Percentiles rank a stretch among this genome's conserved stretches.
These are phyloP conservation scores for Kluyveromyces lactis DNA, from an alignment of 805 yeast genomes.

Conservation along the genomic window DNA sequence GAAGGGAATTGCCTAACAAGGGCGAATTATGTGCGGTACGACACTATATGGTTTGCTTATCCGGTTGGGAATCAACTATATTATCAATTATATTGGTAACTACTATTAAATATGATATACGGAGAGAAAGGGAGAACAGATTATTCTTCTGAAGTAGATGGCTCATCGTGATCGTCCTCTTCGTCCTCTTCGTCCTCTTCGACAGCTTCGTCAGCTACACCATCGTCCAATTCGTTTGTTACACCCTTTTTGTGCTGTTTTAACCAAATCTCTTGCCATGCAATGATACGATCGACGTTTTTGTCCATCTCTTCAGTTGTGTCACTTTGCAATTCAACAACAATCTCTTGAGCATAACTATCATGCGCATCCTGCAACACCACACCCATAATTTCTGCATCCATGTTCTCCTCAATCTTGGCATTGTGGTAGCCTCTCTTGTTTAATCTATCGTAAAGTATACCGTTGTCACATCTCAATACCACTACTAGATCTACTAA, in stretches of 20 bases:
- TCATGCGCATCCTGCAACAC: conserved; percentile 81
- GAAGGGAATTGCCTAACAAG: too few species aligned
- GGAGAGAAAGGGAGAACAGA: too few species aligned
- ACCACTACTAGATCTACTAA: conserved; percentile 90
- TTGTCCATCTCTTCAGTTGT: conserved; percentile 66
- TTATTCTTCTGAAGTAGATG: too few species aligned
- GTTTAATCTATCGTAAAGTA: conserved; percentile 65
- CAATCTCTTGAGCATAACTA: conserved; percentile 68
- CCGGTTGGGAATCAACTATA: too few species aligned
- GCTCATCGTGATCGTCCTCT: too few species aligned
- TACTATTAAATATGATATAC: too few species aligned
- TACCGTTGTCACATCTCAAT: conserved; percentile 64
- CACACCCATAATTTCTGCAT: conserved; percentile 95
- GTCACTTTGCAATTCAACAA: conserved; percentile 72
- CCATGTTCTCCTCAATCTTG: conserved; percentile 85
- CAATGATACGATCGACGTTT: conserved; percentile 67
- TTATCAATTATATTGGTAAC: too few species aligned
- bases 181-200: conserved; percentile 5
- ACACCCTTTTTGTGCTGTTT: conserved; percentile 56
- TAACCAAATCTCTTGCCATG: conserved; percentile 75
- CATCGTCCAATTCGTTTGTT: conserved; percentile 36
- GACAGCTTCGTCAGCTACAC: conserved; percentile 3
- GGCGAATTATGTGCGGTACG: too few species aligned
- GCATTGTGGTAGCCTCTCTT: conserved; percentile 71
- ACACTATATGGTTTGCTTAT: too few species aligned